Base-by-base conservation (phyloP, 768 basidiomycete genomes). In the Lyophyllum shimeji region DNA sequence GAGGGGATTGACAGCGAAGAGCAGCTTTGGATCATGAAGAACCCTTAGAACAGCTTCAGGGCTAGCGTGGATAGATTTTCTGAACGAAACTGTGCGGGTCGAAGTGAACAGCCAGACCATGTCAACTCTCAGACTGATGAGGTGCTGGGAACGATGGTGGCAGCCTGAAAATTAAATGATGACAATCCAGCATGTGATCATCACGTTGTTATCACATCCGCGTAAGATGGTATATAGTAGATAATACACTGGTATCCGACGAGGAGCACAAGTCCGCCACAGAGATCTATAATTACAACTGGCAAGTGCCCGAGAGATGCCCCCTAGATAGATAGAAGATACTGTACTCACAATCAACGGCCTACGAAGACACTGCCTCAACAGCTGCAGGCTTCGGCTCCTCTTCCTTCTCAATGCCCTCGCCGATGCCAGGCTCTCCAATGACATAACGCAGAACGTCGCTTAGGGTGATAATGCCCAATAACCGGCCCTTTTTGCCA, bases 391-490 rank as follows among this genome's bases (percentile, higher is more conserved):
- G 37, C 39, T 37, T 50, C 9, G 45, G 57, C 33, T 57, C 62
- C 24, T 67, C 64, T 20, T 65, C 66, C 44, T 66, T 69, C 59
- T 78, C 79, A 18, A 63, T 53, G 1, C 68, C 73, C 64, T 80
- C 82, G 15, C 76, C 78, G 15, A 85, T 80, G 6, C 75, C 76
- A n/a, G 77, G 71, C 57, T 84, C 81, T 31, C 85, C 85, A 51
- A 95, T 87, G 56, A 95, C 76, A 65, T 95, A 93, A 29, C 87
- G 84, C 47, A 96, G 72, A 42, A 96, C 92, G 65, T 96, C 93
- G 69, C 88, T 91, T 51, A 96, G 78, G 4, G 92, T 91, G 67
- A 96, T 90, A 63, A 96, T 85, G 0, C 93, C 93, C 44, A 94
- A 71, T 3, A 96, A 76, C 1, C 91, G 80, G 0, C 94, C 90